phyloP scores from a whole-genome alignment of 1,284 basidiomycete genomes.

The Pholiota adiposa region DNA sequence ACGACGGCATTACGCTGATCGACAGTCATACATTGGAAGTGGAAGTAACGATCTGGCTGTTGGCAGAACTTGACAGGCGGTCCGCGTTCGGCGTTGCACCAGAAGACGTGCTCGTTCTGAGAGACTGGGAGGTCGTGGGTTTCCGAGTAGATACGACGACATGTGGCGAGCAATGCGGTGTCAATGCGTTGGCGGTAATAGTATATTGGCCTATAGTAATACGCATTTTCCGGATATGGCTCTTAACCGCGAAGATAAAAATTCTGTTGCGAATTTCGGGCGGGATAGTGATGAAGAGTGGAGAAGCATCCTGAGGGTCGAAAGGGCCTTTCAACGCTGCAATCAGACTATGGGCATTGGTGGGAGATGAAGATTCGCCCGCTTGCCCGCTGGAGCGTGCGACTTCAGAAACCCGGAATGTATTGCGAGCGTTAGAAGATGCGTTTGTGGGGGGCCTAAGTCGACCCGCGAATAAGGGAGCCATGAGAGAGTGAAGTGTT shows the following conservation, averaged over 20 bases:
- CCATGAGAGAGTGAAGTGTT: no score
- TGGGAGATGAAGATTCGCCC: no score
- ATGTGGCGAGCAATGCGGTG: conserved; percentile 12
- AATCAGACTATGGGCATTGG: conserved; percentile 12
- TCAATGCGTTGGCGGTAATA: conserved; percentile 9
- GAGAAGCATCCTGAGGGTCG: conserved; percentile 3
- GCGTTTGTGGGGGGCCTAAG: no score
- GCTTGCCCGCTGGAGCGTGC: no score
- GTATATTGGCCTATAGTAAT: conserved; percentile 9
- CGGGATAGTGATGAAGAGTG: conserved; percentile 3
- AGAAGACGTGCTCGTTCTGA: conserved; percentile 15
- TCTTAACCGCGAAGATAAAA: conserved; percentile 1
- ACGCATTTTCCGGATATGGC: conserved; percentile 7
- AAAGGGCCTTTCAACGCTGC: conserved; percentile 3
- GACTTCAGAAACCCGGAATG: no score
- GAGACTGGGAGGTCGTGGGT: conserved; percentile 12
- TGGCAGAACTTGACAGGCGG: neutral
- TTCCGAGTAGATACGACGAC: conserved; percentile 13
- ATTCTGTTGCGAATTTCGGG: conserved; percentile 7
- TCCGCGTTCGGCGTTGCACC: neutral
- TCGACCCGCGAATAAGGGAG: no score
- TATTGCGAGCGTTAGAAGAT: no score
- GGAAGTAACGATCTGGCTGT: neutral
- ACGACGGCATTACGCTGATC: conserved; percentile 3
- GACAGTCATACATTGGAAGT: conserved; percentile 2